Conservation (phyloP, 495 filamentous ascomycete species). For the Trichoderma parareesei region DNA sequence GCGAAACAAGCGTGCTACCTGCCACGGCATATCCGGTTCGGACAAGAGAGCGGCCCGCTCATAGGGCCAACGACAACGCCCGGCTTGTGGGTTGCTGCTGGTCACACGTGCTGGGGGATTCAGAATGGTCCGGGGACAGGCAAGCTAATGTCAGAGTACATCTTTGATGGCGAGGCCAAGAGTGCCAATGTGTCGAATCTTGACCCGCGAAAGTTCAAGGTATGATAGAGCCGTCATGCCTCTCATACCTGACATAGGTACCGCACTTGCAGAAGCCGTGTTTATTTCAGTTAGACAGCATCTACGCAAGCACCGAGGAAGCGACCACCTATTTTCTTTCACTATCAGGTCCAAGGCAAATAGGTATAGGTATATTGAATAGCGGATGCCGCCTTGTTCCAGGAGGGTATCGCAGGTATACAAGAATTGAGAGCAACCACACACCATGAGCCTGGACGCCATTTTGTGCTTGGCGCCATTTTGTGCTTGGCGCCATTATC, state of each 20-base stretch:
- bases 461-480: too few species aligned
- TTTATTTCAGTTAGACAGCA: too few species aligned
- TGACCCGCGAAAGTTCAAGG: constrained; percentile 54
- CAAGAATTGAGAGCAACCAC: too few species aligned
- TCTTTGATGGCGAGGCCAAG: constrained; percentile 70
- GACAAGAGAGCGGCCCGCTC: constrained; percentile 56
- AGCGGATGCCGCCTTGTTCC: too few species aligned
- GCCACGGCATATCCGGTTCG: constrained; percentile 58
- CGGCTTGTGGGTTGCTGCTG: constrained; percentile 76
- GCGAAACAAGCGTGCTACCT: constrained; percentile 89
- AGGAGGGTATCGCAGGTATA: too few species aligned
- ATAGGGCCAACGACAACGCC: constrained; percentile 67
- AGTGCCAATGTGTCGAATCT: constrained; percentile 65
- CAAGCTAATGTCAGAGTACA: constrained; percentile 76
- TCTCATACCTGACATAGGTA: background rate
- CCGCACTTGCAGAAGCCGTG: too few species aligned
- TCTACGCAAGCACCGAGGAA: too few species aligned
- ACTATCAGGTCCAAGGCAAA: too few species aligned
- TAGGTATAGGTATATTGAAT: too few species aligned
- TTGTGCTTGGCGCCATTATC: too few species aligned
- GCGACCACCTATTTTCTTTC: too few species aligned
- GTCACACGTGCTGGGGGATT: constrained; percentile 97
- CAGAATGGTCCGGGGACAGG: constrained; percentile 93
- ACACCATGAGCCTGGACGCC: too few species aligned
- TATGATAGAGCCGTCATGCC: constrained; percentile 19